Base-by-base conservation (phyloP, 345 rosid genomes). In the Melastoma malabathricum region DNA sequence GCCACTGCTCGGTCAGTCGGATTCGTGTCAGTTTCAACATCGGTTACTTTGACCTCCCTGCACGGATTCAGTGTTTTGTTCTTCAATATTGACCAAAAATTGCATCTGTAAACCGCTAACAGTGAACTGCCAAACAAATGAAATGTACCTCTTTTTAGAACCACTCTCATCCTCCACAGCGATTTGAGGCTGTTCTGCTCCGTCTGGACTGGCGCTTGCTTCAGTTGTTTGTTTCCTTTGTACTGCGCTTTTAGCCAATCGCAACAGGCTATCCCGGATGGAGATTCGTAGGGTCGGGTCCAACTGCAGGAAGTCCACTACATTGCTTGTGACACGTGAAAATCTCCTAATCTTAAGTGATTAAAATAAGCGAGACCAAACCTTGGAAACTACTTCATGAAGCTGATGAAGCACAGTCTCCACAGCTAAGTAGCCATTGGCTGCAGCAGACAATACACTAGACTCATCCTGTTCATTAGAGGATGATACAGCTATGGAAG, bases 261-360 rank as follows among this genome's bases (percentile, higher is more conserved):
- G 88, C 75, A 74, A 79, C 83, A 92, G 81, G 88, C 98, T 92
- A 75, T 83, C 95, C 22, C 97, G 78, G 18, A 84, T 79, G 57
- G 83, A 77, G 43, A 84, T 76, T 81, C 95, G 73, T 59, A 68
- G 62, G 63, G 76, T 68, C 65, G 60, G 56, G 59, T 92, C 88
- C 82, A 88, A 61, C 98, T 92, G 84, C 51, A 44, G 48, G 31
- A n/a, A 64, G 60, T 70, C 61, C 25, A 57, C 38, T 66, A 44
- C 52, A 34, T 57, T 13, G 15, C 56, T 22, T 59, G 50, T 47
- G 57, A 54, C 38, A 29, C 1, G 12, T 34, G 12, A 7, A 34
- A 9, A 34, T 34, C 41, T 8, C 41, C 12, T 6, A 34, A 8
- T 34, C 10, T 34, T 34, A 12, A 5, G 12, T 12, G 12, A 34